Base-by-base conservation (phyloP, 1,139 yeast genomes). In the Groenewaldozyma sp. region DNA sequence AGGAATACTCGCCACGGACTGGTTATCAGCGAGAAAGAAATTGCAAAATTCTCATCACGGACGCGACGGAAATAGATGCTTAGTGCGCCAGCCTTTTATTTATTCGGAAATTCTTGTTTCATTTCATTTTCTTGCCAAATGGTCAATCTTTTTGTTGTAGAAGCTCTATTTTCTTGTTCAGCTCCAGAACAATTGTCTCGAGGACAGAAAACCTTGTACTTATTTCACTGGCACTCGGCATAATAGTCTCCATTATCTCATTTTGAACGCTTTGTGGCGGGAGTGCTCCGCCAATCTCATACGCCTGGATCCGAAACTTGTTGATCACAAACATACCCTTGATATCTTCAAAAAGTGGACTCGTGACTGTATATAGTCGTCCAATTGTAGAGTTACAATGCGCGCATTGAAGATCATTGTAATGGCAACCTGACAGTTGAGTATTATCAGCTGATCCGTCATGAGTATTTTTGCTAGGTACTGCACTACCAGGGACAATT, bases 1-100 rank as follows among this genome's bases (percentile, higher is more conserved):
- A 74, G 70, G 54, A 74, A 79, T 24, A 86, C 96, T 0, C 70
- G 81, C 51, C 81, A 84, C 50, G 97, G 97, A 2, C 66, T 88
- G 48, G 70, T 78, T n/a, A 72, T 88, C 24, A 74, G 87, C 10
- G 73, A 76, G 46, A 63, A 64, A 14, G 96, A 88, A 37, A 79
- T 86, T 42, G 76, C 56, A 9, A 52, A 53, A 35, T 42, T 42
- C 34, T 29, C 51, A 10, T 40, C 40, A 14, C 28, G 41, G n/a
- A n/a, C n/a, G n/a, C n/a, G n/a, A n/a, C 28, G 34, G 34, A 31
- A 35, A 34, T 32, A 31, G n/a, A 11, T 18, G 26, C 26, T 22
- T 7, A 22, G 26, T 11, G 11, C 11, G 7, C 10, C 11, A 22
- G 7, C 26, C 7, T 22, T 7, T 22, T 22, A 22, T 22, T 22